Evolutionary conservation across 495 filamentous ascomycete genomes (phyloP).

Genomic region (Parmelia sp.): DNA sequence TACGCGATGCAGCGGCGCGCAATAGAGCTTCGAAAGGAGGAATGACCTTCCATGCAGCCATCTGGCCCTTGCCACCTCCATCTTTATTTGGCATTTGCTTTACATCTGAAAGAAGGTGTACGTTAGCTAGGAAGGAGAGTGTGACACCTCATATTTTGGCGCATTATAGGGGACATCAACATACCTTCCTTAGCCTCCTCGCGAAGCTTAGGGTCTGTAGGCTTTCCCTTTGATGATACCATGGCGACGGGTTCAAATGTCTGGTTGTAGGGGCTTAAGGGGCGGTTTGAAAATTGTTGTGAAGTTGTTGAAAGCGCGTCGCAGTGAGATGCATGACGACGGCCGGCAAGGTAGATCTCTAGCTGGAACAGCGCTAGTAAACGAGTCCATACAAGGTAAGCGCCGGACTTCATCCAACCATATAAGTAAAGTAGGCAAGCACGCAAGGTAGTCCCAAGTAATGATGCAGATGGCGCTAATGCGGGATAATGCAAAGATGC

Average conservation of each 20-base stretch:
- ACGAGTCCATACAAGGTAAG: slow-evolving; percentile 7
- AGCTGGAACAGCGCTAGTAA: slow-evolving; percentile 14
- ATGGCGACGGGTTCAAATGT: slow-evolving; percentile 23
- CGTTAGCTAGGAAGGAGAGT: slow-evolving; percentile 10
- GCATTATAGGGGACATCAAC: background rate
- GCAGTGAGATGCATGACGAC: slow-evolving; percentile 22
- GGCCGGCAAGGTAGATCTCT: slow-evolving; percentile 17
- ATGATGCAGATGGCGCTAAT: background rate
- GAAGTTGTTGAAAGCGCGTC: slow-evolving; percentile 17
- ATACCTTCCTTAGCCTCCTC: slow-evolving; percentile 44
- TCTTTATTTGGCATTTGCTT: slow-evolving; percentile 48
- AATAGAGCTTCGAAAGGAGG: background rate
- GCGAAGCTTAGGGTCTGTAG: slow-evolving; percentile 47
- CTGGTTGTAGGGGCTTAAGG: background rate
- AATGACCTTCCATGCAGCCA: slow-evolving; percentile 52
- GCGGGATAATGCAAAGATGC: background rate
- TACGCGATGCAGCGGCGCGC: background rate
- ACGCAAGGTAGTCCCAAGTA: background rate
- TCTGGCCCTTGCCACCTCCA: slow-evolving; percentile 47
- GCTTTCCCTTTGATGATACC: slow-evolving; percentile 46
- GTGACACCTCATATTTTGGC: background rate
- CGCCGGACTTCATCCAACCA: slow-evolving; percentile 2
- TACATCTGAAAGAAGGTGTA: slow-evolving; percentile 17
- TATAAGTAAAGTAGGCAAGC: background rate
- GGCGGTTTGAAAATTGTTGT: slow-evolving; percentile 6